Evolutionary conservation across 495 filamentous ascomycete species (phyloP).

Genomic region (Neurospora terricola): DNA sequence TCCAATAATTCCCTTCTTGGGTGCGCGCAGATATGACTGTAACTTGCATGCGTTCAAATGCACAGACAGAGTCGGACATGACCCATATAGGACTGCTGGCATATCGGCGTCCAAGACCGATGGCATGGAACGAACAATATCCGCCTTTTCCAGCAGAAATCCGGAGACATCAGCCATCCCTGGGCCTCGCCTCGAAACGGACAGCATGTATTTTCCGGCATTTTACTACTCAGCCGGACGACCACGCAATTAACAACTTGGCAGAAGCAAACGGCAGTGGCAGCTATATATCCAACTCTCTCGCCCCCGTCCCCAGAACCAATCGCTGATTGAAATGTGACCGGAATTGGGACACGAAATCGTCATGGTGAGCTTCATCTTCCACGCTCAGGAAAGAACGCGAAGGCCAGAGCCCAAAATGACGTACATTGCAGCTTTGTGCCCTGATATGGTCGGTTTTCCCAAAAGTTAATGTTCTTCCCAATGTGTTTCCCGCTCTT

Average conservation of each 20-base stretch:
- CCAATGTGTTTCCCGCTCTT: not conserved
- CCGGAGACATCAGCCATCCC: not conserved
- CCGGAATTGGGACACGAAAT: not conserved
- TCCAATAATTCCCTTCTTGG: too few species aligned
- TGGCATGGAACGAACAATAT: not conserved
- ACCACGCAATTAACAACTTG: not conserved
- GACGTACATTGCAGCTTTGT: not conserved
- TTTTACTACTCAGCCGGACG: not conserved
- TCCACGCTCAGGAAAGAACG: not conserved
- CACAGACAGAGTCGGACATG: too few species aligned
- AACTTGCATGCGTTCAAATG: too few species aligned
- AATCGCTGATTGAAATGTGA: not conserved
- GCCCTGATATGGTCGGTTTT: not conserved
- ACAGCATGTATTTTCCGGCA: not conserved
- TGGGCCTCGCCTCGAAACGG: not conserved
- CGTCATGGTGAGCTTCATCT: not conserved
- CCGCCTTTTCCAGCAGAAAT: not conserved
- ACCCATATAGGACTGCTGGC: too few species aligned
- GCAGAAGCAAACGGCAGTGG: not conserved
- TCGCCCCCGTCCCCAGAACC: not conserved
- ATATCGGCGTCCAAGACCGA: too few species aligned
- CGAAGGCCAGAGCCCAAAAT: not conserved
- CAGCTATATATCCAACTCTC: not conserved
- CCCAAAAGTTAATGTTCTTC: not conserved
- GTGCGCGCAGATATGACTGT: too few species aligned